Evolutionary conservation across 768 basidiomycete species (phyloP), one percentile per base, ranked within the genome.

Genomic region (Mycena alexandri): DNA sequence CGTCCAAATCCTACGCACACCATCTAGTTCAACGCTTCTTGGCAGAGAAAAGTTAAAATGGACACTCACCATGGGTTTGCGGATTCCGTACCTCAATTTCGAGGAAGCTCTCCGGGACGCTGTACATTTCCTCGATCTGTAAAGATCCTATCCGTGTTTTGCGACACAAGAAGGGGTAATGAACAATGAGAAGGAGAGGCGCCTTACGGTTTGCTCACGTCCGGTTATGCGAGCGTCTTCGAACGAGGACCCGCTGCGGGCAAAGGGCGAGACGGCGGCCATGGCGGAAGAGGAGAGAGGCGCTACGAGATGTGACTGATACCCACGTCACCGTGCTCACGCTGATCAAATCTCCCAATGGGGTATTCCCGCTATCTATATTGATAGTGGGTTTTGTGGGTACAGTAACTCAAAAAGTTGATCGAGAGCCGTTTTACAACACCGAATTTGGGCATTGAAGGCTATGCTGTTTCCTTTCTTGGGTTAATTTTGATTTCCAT

Each of bases 61-160:
- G 42, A 11, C 22, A 21, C 65, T 21, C 72, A 95, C 96, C 97
- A 73, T 98, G 97, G 0, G 97, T 99, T 80, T 97, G 95, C 9
- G 97, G 96, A 77, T 97, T 98, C 73, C 93, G 85, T 9, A 99
- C 95, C 79, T 99, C 97, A 72, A 99, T 98, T 82, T 99, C 97
- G 52, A 99, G 83, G 78, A 97, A 98, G 75, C 93, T 95, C 80
- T 98, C 96, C 41, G 97, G 97, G 7, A 97, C 91, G 72, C 93
- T 93, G 77, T 99, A 99, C 95, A 98, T 97, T 82, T 98, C 96
- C 80, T 98, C 96, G 74, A 98, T 93, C 92, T 95, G 79, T 65
- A 74, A 73, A 42, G 69, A 70, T 68, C 48, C 74, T 75, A 71
- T 75, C 74, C 67, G 69, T n/a, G n/a, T n/a, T n/a, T n/a, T n/a